phyloP scores from a whole-genome alignment of 2,329 filamentous ascomycete genomes.

The Arachnopeziza araneosa region DNA sequence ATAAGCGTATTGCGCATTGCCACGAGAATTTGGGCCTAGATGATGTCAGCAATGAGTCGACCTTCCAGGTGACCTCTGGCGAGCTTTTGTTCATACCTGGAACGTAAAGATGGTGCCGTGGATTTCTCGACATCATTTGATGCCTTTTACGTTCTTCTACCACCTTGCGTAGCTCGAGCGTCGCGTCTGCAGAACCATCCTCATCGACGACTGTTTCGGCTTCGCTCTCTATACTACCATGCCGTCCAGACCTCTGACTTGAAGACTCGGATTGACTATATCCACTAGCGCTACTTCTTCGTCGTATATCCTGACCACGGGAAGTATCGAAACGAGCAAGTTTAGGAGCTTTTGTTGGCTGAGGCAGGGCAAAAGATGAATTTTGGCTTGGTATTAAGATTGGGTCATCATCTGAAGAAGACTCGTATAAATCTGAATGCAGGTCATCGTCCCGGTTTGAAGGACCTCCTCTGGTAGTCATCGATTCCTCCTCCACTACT shows the following conservation, averaged over 20 bases:
- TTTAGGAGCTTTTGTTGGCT: constrained; percentile 21
- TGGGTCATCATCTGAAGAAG: constrained; percentile 58
- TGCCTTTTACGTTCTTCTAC: constrained; percentile 26
- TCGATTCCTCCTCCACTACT: constrained; percentile 20
- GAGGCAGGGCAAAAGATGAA: constrained; percentile 42
- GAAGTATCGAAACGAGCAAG: constrained; percentile 21
- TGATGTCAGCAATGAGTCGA: background rate
- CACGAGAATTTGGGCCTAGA: constrained; percentile 16
- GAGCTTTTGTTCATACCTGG: background rate
- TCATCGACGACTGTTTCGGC: constrained; percentile 53
- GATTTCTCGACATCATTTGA: constrained; percentile 18
- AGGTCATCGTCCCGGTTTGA: constrained; percentile 31
- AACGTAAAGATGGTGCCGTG: constrained; percentile 14
- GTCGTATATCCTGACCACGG: constrained; percentile 10
- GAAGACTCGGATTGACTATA: constrained; percentile 29
- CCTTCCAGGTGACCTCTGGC: constrained; percentile 7
- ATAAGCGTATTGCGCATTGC: constrained; percentile 20
- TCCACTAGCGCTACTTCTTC: constrained; percentile 5
- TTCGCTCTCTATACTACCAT: constrained; percentile 44
- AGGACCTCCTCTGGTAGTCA: constrained; percentile 15
- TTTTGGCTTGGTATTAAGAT: constrained; percentile 59
- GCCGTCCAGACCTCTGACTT: constrained; percentile 22
- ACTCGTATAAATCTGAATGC: constrained; percentile 43
- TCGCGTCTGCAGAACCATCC: constrained; percentile 47
- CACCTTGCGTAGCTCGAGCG: constrained; percentile 54